These are phyloP conservation scores for Barbarea vulgaris DNA, from an alignment of 345 rosid genomes.

Conservation along the genomic window DNA sequence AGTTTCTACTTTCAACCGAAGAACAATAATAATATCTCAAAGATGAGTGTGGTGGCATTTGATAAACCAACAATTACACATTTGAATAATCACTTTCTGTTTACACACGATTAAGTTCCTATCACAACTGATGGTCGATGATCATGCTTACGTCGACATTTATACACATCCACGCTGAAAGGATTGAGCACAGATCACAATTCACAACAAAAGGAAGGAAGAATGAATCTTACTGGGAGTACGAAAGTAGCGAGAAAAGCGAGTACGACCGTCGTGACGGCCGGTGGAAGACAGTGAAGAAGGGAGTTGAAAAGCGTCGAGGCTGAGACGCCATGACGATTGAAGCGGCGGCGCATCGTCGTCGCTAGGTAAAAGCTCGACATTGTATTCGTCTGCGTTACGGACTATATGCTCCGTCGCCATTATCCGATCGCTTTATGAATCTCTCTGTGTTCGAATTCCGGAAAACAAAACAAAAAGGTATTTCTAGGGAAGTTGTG, in stretches of 20 bases:
- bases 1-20: neutral
- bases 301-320: slow-evolving; percentile 52
- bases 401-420: slow-evolving; percentile 27
- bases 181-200: slow-evolving; percentile 12
- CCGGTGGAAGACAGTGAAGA: slow-evolving; percentile 4
- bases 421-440: slow-evolving; percentile 18
- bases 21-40: neutral
- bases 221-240: slow-evolving; percentile 42
- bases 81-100: slow-evolving; percentile 1
- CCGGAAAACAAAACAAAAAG: neutral
- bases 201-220: neutral
- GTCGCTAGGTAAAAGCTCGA: slow-evolving; percentile 40
- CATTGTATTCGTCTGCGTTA: slow-evolving; percentile 29
- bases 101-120: neutral
- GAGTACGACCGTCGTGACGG: slow-evolving; percentile 30
- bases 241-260: slow-evolving; percentile 32
- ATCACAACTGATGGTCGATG: neutral
- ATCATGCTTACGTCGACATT: neutral
- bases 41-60: neutral
- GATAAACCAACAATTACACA: neutral
- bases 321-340: slow-evolving; percentile 55
- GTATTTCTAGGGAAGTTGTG: slow-evolving; percentile 17
- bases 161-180: neutral
- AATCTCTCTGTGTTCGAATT: slow-evolving; percentile 13
- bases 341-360: slow-evolving; percentile 21